Conservation (phyloP, 805 yeast genomes). For the Lachancea sp. region DNA sequence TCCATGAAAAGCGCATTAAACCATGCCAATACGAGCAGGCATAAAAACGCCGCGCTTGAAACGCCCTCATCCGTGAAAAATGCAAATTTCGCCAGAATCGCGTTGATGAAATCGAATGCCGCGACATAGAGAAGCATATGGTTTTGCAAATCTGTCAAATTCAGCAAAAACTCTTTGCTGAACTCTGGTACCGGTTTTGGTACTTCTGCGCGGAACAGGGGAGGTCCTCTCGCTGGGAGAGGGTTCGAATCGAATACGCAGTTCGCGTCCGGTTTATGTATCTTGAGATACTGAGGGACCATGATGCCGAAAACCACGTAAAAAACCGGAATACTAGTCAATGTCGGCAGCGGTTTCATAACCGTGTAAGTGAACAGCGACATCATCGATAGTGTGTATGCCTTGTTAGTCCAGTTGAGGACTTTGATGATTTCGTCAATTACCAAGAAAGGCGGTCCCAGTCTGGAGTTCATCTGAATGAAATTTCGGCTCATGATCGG, state of each 20-base stretch:
- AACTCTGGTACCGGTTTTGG: constrained; percentile 75
- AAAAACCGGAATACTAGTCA: constrained; percentile 49
- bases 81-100: constrained; percentile 48
- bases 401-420: constrained; percentile 59
- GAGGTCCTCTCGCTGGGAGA: constrained; percentile 45
- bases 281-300: constrained; percentile 56
- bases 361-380: constrained; percentile 46
- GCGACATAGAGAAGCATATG: constrained; percentile 61
- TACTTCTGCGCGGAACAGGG: constrained; percentile 40
- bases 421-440: constrained; percentile 52
- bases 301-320: constrained; percentile 48
- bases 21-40: constrained; percentile 29
- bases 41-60: constrained; percentile 47
- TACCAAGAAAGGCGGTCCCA: constrained; percentile 53
- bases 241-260: constrained; percentile 35
- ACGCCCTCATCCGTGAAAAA: constrained; percentile 58
- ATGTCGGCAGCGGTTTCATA: constrained; percentile 50
- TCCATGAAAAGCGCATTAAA: constrained; percentile 30
- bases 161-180: constrained; percentile 68
- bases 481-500: constrained; percentile 64
- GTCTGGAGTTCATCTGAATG: constrained; percentile 53
- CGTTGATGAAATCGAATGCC: constrained; percentile 51
- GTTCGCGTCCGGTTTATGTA: constrained; percentile 56
- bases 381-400: constrained; percentile 53
- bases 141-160: constrained; percentile 79